Evolutionary conservation across 1,139 yeast genomes (phyloP).

Genomic region (Eremothecium gossypii): DNA sequence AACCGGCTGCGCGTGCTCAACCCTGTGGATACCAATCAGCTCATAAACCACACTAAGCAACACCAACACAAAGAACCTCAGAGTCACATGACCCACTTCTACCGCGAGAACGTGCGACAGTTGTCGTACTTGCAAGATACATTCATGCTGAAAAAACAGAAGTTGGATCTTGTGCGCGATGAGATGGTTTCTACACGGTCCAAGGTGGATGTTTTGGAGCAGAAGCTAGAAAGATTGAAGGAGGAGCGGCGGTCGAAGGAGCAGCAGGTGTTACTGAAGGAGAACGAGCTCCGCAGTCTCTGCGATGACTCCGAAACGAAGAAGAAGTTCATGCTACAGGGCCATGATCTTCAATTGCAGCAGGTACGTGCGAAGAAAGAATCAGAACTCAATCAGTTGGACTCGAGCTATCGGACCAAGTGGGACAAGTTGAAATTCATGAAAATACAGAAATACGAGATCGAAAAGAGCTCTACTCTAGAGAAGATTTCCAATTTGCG

Average conservation of each 20-base stretch:
- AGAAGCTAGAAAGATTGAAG: constrained; percentile 29
- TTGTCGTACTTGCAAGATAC: constrained; percentile 23
- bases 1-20: constrained; percentile 1
- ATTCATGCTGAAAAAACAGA: constrained; percentile 21
- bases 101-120: constrained; percentile 26
- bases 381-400: constrained; percentile 32
- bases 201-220: constrained; percentile 19
- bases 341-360: constrained; percentile 32
- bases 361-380: constrained; percentile 34
- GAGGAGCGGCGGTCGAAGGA: constrained; percentile 32
- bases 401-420: constrained; percentile 31
- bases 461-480: constrained; percentile 22
- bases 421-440: constrained; percentile 33
- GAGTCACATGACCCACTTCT: constrained; percentile 23
- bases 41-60: constrained; percentile 1
- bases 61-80: constrained; percentile 4
- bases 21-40: constrained; percentile 3
- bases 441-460: constrained; percentile 28
- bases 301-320: constrained; percentile 29
- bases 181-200: constrained; percentile 19
- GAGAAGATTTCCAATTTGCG: constrained; percentile 19
- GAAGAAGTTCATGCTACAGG: constrained; percentile 29
- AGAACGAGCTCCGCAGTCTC: constrained; percentile 36
- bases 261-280: constrained; percentile 30
- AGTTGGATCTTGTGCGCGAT: constrained; percentile 22